These are phyloP conservation scores for Hyaloscypha hepaticicola DNA, from an alignment of 495 filamentous ascomycete genomes.

Conservation along the genomic window DNA sequence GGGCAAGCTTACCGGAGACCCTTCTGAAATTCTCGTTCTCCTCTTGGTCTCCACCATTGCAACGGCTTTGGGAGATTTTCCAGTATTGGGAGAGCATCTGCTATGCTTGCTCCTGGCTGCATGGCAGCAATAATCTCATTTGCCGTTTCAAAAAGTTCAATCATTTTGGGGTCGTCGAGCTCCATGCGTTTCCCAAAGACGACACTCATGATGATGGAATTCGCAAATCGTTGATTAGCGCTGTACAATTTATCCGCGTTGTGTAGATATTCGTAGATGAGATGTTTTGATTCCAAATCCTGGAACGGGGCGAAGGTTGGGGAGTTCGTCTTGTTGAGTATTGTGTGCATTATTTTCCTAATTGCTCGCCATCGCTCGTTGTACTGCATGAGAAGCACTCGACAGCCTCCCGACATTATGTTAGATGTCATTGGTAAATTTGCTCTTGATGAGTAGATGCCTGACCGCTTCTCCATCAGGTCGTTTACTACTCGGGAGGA, in stretches of 20 bases:
- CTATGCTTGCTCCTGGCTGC: not conserved
- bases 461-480: constrained; percentile 36
- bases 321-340: constrained; percentile 39
- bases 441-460: constrained; percentile 33
- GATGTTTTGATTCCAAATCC: constrained; percentile 41
- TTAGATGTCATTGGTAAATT: constrained; percentile 32
- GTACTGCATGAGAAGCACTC: constrained; percentile 35
- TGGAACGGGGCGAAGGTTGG: constrained; percentile 40
- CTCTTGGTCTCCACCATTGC: constrained; percentile 42
- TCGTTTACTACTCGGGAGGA: constrained; percentile 36
- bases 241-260: constrained; percentile 40
- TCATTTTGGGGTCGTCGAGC: constrained; percentile 21
- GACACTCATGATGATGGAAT: constrained; percentile 41
- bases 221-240: constrained; percentile 45
- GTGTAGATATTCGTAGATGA: constrained; percentile 39
- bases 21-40: constrained; percentile 33
- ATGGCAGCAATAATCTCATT: constrained; percentile 7
- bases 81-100: constrained; percentile 42
- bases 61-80: constrained; percentile 37
- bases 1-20: constrained; percentile 3
- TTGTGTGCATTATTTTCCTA: constrained; percentile 42
- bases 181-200: constrained; percentile 27
- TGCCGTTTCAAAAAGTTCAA: constrained; percentile 6
- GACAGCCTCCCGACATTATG: constrained; percentile 34
- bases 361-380: constrained; percentile 31